These are phyloP conservation scores for Neonectria coccinea DNA, from an alignment of 2,329 filamentous ascomycete genomes.

Conservation along the genomic window DNA sequence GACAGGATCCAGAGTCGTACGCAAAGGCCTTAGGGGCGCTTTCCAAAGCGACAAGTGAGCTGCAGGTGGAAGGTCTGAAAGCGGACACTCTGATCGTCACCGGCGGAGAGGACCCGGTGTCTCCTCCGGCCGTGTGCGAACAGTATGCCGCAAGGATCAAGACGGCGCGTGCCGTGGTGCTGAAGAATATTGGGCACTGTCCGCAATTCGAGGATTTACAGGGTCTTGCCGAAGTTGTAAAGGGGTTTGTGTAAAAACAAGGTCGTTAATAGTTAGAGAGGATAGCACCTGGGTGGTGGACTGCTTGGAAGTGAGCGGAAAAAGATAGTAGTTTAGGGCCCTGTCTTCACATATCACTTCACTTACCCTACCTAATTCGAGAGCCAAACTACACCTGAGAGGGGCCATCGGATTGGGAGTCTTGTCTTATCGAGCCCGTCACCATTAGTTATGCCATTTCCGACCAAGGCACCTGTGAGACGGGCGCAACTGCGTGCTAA, in stretches of 20 bases:
- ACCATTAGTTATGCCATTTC: not conserved
- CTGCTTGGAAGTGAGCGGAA: not conserved
- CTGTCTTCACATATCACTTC: not conserved
- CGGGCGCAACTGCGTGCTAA: not conserved
- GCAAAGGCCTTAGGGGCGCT: slow-evolving; percentile 65
- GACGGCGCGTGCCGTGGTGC: slow-evolving; percentile 46
- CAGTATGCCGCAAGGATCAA: slow-evolving; percentile 46
- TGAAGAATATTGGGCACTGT: slow-evolving; percentile 62
- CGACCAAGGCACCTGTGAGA: not conserved
- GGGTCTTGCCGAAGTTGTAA: slow-evolving; percentile 46
- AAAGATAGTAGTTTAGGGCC: not conserved
- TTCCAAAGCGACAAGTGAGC: slow-evolving; percentile 50
- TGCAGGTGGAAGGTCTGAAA: slow-evolving; percentile 51
- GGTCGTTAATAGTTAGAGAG: not conserved
- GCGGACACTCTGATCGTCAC: slow-evolving; percentile 56
- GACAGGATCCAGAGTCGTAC: slow-evolving; percentile 65
- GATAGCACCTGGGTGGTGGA: not conserved
- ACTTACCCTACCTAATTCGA: not conserved
- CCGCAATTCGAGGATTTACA: slow-evolving; percentile 61
- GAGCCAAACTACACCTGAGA: not conserved
- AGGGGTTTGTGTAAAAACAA: slow-evolving; percentile 16
- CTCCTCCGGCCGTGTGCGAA: slow-evolving; percentile 51
- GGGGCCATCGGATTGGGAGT: not conserved
- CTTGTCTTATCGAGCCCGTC: not conserved
- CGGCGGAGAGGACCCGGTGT: slow-evolving; percentile 59